Percentiles rank a stretch among this genome's conserved stretches.
Evolutionary conservation across 176 grass and related monocot genomes (phyloP).

Genomic region (Dendrocalamus sinicus): DNA sequence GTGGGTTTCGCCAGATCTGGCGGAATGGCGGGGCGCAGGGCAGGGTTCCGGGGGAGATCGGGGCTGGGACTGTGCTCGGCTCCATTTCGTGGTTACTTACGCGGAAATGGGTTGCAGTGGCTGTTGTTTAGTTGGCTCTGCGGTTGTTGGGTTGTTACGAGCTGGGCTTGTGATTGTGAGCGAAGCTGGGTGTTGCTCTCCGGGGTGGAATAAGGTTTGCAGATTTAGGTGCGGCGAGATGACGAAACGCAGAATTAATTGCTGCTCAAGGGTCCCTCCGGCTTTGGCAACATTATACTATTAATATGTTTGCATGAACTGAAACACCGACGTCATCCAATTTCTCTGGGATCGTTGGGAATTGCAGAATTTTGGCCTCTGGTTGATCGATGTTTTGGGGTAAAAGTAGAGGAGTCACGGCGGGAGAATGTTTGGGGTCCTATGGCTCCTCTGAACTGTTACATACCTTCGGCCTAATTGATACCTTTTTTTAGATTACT

Average conservation of each 20-base stretch:
- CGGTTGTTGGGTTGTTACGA: background rate
- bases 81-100: background rate
- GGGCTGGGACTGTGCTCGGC: background rate
- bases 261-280: background rate
- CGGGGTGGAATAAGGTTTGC: background rate
- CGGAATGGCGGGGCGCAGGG: background rate
- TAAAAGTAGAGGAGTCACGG: background rate
- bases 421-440: background rate
- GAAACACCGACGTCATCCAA: background rate
- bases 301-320: slow-evolving; percentile 3
- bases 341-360: background rate
- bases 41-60: slow-evolving; percentile 26
- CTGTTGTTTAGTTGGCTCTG: slow-evolving; percentile 8
- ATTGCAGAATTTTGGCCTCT: background rate
- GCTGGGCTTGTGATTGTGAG: background rate
- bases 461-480: background rate
- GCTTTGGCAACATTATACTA: background rate
- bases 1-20: slow-evolving; percentile 41
- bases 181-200: background rate
- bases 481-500: background rate
- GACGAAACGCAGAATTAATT: background rate
- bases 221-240: background rate
- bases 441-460: background rate
- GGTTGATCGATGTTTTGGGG: background rate
- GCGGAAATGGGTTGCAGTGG: slow-evolving; percentile 14